A percentile compares a stretch with the other conserved stretches of the same genome.
Conservation (phyloP, 2,329 filamentous ascomycete species). For the Ramichloridium luteum region DNA sequence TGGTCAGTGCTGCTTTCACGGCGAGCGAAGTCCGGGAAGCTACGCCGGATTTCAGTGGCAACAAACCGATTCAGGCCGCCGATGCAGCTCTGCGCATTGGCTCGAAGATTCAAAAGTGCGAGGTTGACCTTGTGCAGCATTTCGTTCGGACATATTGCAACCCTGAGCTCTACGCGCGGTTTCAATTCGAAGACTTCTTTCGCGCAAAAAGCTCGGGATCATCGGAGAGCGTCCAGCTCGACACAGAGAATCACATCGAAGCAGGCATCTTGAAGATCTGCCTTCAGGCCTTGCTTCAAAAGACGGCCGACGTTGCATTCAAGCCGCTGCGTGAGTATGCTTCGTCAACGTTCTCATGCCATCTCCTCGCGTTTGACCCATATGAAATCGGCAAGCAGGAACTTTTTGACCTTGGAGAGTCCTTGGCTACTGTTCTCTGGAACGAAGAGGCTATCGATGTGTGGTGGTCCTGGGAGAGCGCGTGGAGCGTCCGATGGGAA, state of each 20-base stretch:
- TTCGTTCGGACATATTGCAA: background rate
- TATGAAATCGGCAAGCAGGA: background rate
- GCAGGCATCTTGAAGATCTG: background rate
- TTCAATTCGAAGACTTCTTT: slow-evolving; percentile 1
- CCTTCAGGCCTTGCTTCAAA: background rate
- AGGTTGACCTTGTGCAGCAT: slow-evolving; percentile 1
- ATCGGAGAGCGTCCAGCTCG: slow-evolving; percentile 1
- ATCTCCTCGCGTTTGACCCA: background rate
- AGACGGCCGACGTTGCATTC: background rate
- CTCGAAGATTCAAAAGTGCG: background rate
- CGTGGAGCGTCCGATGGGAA: background rate
- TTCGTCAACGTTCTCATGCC: background rate
- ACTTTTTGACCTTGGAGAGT: background rate
- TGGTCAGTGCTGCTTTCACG: background rate
- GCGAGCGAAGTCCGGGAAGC: background rate
- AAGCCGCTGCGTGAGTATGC: background rate
- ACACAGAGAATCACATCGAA: background rate
- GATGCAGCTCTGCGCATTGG: slow-evolving; percentile 1
- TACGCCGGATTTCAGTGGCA: background rate
- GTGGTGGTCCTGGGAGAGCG: background rate
- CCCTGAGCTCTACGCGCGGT: background rate
- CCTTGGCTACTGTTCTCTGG: background rate
- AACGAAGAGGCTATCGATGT: slow-evolving; percentile 1
- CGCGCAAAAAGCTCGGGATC: background rate
- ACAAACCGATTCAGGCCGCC: background rate